These are phyloP conservation scores for Brassica carinata DNA, from an alignment of 345 rosid genomes.

Conservation along the genomic window DNA sequence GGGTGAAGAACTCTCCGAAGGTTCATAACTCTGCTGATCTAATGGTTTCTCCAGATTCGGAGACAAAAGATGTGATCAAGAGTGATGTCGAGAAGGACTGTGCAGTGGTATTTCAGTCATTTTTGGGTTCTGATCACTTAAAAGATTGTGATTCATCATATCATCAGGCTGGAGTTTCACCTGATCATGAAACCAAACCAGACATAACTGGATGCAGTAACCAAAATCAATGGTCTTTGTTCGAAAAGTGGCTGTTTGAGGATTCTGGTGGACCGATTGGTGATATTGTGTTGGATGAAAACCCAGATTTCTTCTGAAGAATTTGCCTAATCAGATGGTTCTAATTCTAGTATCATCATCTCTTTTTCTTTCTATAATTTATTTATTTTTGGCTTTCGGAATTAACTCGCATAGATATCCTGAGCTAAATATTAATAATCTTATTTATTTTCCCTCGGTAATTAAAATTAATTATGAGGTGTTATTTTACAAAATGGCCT, in stretches of 20 bases:
- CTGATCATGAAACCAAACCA: conserved; percentile 53
- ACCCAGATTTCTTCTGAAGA: conserved; percentile 48
- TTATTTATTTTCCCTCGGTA: conserved; percentile 13
- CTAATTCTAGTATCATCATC: conserved; percentile 22
- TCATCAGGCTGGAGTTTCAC: conserved; percentile 51
- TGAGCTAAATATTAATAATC: conserved; percentile 31
- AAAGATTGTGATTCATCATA: conserved; percentile 55
- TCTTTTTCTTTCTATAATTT: conserved; percentile 18
- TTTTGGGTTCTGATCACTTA: conserved; percentile 51
- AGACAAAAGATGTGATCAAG: conserved; percentile 34
- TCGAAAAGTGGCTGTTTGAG: conserved; percentile 76
- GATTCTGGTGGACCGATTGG: conserved; percentile 53
- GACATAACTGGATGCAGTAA: conserved; percentile 34
- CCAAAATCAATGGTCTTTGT: conserved; percentile 55
- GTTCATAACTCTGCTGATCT: conserved; percentile 9
- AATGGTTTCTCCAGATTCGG: conserved; percentile 29
- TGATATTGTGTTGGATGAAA: conserved; percentile 53
- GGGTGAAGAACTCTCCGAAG: conserved; percentile 53
- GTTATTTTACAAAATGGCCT: neutral
- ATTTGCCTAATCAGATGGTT: conserved; percentile 23
- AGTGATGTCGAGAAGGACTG: conserved; percentile 27
- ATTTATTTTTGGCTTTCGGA: conserved; percentile 2
- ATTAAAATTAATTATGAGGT: neutral
- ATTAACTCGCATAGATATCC: conserved; percentile 30
- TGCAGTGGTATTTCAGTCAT: conserved; percentile 49